Evolutionary conservation across 2,329 filamentous ascomycete species (phyloP).

Genomic region (Didymella exigua): DNA sequence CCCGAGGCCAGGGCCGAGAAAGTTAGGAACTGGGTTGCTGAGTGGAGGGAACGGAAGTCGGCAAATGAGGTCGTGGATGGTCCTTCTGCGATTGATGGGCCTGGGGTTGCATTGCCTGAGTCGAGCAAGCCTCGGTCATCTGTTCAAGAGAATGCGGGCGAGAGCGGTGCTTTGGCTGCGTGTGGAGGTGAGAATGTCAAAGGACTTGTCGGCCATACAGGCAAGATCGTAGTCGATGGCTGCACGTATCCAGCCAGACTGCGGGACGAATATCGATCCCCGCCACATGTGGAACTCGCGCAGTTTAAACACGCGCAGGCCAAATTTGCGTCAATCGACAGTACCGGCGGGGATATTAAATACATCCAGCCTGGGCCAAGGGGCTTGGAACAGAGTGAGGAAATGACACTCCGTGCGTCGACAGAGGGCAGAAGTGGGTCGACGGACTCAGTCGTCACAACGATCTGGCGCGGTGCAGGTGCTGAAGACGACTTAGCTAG

Average conservation of each 20-base stretch:
- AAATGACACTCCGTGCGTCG: too few species aligned
- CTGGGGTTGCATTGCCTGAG: too few species aligned
- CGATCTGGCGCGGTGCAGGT: neutral
- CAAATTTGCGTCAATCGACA: neutral
- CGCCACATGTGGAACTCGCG: neutral
- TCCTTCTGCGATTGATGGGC: too few species aligned
- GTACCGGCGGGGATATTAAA: neutral
- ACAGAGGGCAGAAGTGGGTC: neutral
- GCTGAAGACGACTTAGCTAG: neutral
- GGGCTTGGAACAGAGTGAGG: neutral
- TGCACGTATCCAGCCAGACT: neutral
- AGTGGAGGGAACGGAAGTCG: neutral
- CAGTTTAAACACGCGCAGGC: too few species aligned
- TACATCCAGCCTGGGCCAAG: neutral
- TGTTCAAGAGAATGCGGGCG: too few species aligned
- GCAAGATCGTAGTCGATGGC: neutral
- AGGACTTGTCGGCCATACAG: neutral
- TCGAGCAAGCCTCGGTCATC: too few species aligned
- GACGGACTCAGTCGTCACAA: neutral
- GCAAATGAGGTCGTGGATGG: neutral
- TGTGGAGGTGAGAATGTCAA: neutral
- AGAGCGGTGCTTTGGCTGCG: too few species aligned
- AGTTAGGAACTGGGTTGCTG: neutral
- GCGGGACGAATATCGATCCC: neutral
- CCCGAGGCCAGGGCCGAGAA: neutral